Evolutionary conservation across 495 filamentous ascomycete genomes (phyloP).

Genomic region (Podospora conica): DNA sequence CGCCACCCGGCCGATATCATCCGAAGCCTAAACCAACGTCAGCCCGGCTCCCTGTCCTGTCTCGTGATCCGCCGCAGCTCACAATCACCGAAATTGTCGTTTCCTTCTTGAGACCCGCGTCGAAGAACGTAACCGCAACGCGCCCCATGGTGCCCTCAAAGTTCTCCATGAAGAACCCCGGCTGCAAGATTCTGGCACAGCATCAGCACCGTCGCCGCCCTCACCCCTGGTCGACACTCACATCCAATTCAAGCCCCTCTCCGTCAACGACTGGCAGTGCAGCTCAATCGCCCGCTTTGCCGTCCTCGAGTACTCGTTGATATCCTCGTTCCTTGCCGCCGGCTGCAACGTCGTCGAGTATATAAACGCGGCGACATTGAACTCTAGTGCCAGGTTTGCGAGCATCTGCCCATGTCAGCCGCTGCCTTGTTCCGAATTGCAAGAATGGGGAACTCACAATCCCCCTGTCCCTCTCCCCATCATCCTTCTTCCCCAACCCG

Average conservation of each 20-base stretch:
- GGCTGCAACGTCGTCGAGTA: constrained; percentile 26
- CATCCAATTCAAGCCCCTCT: constrained; percentile 28
- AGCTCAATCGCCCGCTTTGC: constrained; percentile 25
- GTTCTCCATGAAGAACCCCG: constrained; percentile 41
- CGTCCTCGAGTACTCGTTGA: constrained; percentile 12
- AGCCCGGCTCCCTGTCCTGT: background rate
- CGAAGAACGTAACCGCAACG: constrained; percentile 19
- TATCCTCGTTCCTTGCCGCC: constrained; percentile 13
- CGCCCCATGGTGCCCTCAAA: constrained; percentile 25
- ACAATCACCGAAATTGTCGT: constrained; percentile 27
- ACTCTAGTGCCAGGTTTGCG: constrained; percentile 26
- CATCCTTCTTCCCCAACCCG: constrained; percentile 21
- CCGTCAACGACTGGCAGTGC: constrained; percentile 21
- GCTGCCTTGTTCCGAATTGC: background rate
- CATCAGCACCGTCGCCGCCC: background rate
- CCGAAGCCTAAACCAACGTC: constrained; percentile 19
- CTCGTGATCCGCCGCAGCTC: constrained; percentile 3
- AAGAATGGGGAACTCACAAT: constrained; percentile 13
- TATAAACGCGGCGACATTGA: constrained; percentile 21
- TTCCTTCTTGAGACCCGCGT: constrained; percentile 24
- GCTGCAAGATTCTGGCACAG: constrained; percentile 30
- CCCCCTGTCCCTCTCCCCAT: constrained; percentile 24
- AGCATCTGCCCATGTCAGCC: constrained; percentile 13
- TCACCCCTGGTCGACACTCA: constrained; percentile 13
- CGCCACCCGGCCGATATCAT: constrained; percentile 36